Base-by-base conservation (phyloP, 164 flowering plant genomes). In the Nymphaea thermarum region DNA sequence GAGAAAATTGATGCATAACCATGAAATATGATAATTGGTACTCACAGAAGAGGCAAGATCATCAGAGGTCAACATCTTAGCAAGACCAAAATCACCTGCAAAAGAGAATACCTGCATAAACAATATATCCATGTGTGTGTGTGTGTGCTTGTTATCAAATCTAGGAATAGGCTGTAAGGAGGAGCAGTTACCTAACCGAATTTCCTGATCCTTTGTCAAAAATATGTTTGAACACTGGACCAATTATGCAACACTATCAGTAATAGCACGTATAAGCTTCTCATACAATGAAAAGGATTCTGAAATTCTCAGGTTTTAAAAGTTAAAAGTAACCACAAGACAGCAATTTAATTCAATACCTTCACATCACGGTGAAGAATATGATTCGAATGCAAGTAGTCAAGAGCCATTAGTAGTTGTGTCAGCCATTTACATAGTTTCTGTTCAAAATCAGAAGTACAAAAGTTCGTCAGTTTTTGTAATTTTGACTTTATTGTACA, bases 81-180 rank as follows among this genome's bases (percentile, higher is more conserved):
- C 99, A 66, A 95, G 95, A 66, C 99, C 99, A 83, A 95, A 95
- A 75, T 95, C 99, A 76, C 99, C 99, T 95, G 91, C 72, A 76
- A 25, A 25, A 25, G 53, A 45, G 53, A 45, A 45, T 5, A 5
- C 53, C 53, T 45, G 2, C 53, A 10, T 45, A 45, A 45, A 2
- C 53, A 45, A 45, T 45, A 45, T 5, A 1, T 45, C 5, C 36
- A 25, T 25, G 36, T 25, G 36, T 25, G 36, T 25, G 36, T 25
- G 36, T 25, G 36, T 25, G 36, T 25, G 36, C 36, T 25, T 25
- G 36, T 25, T 25, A 25, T 25, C 36, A 25, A 25, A 25, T 25
- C 36, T 25, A 25, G 36, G 36, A 25, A 25, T 25, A 25, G 36
- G 36, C 36, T 25, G 36, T 45, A 10, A 45, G 53, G 53, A 45